Base-by-base conservation (phyloP, 176 grass and related monocot genomes). In the Eleusine indica region DNA sequence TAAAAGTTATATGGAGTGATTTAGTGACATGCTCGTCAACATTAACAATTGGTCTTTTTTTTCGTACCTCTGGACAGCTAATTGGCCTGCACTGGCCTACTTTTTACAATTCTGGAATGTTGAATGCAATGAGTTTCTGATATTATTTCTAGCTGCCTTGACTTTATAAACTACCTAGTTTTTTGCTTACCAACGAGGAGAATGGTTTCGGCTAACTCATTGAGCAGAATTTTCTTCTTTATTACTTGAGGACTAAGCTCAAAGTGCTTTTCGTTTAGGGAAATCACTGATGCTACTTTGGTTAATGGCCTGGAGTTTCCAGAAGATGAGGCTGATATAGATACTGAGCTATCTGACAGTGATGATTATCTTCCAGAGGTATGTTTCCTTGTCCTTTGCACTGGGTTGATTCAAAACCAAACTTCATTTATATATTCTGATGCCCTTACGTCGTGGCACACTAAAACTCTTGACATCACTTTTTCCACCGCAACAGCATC, bases 281-380 rank as follows among this genome's bases (percentile, higher is more conserved):
- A 81, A 21, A 61, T 28, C 16, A 60, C 77, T 0, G 69, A 43
- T 54, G 5, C 71, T 80, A 61, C 77, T 81, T 81, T 66, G 41
- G 72, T 76, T 14, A 68, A 76, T 77, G 68, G 76, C 49, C 76
- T 96, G 40, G 89, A 89, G 78, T 92, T 96, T 70, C 79, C 74
- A 14, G 85, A 91, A 48, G 85, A 92, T 54, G 84, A 92, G 25
- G 21, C 51, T 87, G 86, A 94, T 79, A 87, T 91, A 39, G 66
- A 86, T 61, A 88, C 80, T 42, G 89, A 99, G 85, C 29, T 87
- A 3, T 96, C 89, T 58, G 93, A 94, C 62, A 90, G 93, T 76
- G 91, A 94, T 79, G 93, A 83, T 73, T 99, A 94, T 92, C 86
- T 99, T 46, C 87, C 93, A 49, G 96, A 96, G 93, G 95, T 95